These are phyloP conservation scores for Calonectria multiphialidica DNA, from an alignment of 2,329 filamentous ascomycete species.

Conservation along the genomic window DNA sequence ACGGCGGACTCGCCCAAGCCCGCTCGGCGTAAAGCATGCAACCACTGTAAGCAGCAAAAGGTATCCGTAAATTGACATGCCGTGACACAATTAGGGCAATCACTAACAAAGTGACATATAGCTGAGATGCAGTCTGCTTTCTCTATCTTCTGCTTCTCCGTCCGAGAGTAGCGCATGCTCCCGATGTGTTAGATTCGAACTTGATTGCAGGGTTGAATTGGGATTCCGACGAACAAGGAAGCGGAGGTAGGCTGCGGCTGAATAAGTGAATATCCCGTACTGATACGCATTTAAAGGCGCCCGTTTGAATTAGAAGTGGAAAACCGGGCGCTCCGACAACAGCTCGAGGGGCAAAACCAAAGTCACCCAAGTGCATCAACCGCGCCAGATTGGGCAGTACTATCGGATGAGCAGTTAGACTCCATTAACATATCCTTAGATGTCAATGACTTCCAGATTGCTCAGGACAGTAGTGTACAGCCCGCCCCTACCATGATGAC, in stretches of 20 bases:
- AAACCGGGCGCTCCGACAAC: background rate
- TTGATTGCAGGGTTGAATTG: background rate
- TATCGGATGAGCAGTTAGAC: background rate
- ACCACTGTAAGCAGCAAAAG: constrained; percentile 2
- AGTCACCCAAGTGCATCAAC: background rate
- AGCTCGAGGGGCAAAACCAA: background rate
- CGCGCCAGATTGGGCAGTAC: background rate
- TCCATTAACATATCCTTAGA: background rate
- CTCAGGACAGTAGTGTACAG: background rate
- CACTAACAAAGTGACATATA: background rate
- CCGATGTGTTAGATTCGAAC: background rate
- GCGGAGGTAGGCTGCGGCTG: background rate
- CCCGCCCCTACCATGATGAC: background rate
- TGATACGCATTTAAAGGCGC: background rate
- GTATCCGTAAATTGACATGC: background rate
- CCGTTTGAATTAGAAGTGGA: background rate
- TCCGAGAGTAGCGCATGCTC: background rate
- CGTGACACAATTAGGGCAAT: background rate
- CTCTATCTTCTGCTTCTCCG: background rate
- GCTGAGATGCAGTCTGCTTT: background rate
- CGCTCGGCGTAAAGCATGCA: background rate
- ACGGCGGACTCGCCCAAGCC: background rate
- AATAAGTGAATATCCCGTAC: too few species aligned
- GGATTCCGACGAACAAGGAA: background rate
- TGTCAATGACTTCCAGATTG: background rate